Percentiles rank a stretch among this genome's conserved stretches.
phyloP scores from a whole-genome alignment of 1,139 yeast species.

The Pichia kudriavzevii region DNA sequence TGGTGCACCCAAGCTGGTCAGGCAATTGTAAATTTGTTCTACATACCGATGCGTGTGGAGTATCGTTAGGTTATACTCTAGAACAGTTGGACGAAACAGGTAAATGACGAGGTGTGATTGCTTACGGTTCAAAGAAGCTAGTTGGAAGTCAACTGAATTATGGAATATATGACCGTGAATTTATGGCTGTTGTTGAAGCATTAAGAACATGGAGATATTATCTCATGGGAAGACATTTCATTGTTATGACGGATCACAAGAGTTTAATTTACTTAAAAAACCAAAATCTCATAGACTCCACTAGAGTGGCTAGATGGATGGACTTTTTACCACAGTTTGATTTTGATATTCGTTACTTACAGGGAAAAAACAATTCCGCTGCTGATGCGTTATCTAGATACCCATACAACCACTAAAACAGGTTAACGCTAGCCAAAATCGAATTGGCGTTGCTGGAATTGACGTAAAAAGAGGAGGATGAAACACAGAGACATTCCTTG shows the following conservation, averaged over 20 bases:
- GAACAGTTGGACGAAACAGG: slow-evolving; percentile 4
- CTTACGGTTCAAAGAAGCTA: slow-evolving; percentile 3
- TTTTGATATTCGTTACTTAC: slow-evolving; percentile 3
- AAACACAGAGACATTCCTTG: too few species aligned
- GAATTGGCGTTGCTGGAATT: too few species aligned
- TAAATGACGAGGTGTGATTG: slow-evolving; percentile 2
- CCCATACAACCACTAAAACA: neutral
- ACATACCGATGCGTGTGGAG: slow-evolving; percentile 6
- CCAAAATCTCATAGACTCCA: slow-evolving; percentile 2
- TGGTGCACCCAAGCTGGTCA: slow-evolving; percentile 1
- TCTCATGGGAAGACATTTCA: slow-evolving; percentile 2
- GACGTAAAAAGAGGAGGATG: too few species aligned
- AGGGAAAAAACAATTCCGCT: slow-evolving; percentile 1
- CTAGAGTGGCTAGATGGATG: slow-evolving; percentile 6
- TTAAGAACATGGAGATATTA: slow-evolving; percentile 6
- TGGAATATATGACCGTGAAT: slow-evolving; percentile 1
- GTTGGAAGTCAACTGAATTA: slow-evolving; percentile 2
- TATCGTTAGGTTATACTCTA: slow-evolving; percentile 2
- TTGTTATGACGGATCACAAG: slow-evolving; percentile 3
- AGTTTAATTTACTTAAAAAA: neutral
- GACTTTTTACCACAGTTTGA: slow-evolving; percentile 5
- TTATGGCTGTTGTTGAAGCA: slow-evolving; percentile 4
- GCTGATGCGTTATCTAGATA: slow-evolving; percentile 4
- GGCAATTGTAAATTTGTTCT: neutral
- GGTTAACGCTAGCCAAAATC: too few species aligned